Percentiles rank a stretch among this genome's conserved stretches.
Conservation (phyloP, 768 basidiomycete species). For the Boletellus ananiceps region DNA sequence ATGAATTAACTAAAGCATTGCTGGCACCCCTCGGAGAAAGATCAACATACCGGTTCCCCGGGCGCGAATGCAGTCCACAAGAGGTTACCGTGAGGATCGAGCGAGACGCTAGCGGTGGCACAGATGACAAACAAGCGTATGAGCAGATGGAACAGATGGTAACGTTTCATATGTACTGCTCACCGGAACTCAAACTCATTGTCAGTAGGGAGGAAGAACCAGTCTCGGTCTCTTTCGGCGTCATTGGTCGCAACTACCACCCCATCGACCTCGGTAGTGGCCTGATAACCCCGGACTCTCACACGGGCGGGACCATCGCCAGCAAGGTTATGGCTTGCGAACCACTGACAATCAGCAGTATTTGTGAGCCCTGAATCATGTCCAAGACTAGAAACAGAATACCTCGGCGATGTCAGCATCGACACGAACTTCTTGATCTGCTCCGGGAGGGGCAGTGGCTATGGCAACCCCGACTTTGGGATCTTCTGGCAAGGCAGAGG, state of each 20-base stretch:
- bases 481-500: neutral
- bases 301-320: neutral
- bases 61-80: too few relatives aligned
- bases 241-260: neutral
- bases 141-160: too few relatives aligned
- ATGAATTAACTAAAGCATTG: too few relatives aligned
- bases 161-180: neutral
- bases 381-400: neutral
- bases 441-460: neutral
- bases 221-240: neutral
- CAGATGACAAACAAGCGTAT: neutral
- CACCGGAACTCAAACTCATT: neutral
- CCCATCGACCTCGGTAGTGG: neutral
- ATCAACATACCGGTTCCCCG: too few relatives aligned
- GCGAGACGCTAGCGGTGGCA: neutral
- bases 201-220: neutral
- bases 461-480: neutral
- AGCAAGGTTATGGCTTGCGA: neutral
- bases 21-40: too few relatives aligned
- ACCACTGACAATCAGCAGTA: neutral
- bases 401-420: conserved; percentile 2
- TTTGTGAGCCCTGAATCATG: too few relatives aligned
- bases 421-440: conserved; percentile 1
- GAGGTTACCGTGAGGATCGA: neutral
- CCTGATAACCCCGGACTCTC: neutral